These are phyloP conservation scores for Nannochloropsis salina DNA, from an alignment of 108 stramenopile species.

Conservation along the genomic window DNA sequence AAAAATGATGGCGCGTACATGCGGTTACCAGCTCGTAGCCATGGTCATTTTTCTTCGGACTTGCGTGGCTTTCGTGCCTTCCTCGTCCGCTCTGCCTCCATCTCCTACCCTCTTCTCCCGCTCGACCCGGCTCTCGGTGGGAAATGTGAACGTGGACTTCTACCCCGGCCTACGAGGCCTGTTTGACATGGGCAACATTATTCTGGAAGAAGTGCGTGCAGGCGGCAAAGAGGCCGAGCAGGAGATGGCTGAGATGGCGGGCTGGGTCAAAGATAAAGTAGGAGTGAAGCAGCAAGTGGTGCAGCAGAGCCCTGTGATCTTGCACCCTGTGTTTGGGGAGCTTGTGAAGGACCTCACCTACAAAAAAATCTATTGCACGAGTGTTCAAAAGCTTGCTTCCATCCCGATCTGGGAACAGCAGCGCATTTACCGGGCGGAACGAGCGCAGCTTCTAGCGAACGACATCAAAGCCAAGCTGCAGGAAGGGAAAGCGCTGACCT, in stretches of 20 bases:
- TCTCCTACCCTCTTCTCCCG: background rate
- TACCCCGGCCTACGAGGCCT: background rate
- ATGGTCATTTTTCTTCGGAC: background rate
- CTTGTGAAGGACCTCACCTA: conserved; percentile 31
- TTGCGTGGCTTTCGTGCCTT: background rate
- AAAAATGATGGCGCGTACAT: too few species aligned
- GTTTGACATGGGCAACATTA: conserved; percentile 12
- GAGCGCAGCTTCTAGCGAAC: conserved; percentile 21
- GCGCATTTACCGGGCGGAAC: conserved; percentile 29
- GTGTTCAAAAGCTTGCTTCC: conserved; percentile 27
- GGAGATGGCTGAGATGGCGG: background rate
- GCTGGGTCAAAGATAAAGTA: conserved; percentile 10
- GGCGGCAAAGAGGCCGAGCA: background rate
- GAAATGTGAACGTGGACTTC: background rate
- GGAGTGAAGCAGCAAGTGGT: background rate
- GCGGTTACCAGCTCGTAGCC: too few species aligned
- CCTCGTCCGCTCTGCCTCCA: background rate
- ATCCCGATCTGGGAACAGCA: conserved; percentile 52
- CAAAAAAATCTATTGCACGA: conserved; percentile 39
- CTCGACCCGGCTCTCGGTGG: background rate
- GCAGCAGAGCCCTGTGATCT: background rate
- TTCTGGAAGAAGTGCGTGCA: background rate
- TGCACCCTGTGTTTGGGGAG: conserved; percentile 37
- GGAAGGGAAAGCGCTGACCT: conserved; percentile 18
- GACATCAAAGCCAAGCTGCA: conserved; percentile 24